Evolutionary conservation across 2,329 filamentous ascomycete species (phyloP).

Genomic region (Pseudocercospora fuligena): DNA sequence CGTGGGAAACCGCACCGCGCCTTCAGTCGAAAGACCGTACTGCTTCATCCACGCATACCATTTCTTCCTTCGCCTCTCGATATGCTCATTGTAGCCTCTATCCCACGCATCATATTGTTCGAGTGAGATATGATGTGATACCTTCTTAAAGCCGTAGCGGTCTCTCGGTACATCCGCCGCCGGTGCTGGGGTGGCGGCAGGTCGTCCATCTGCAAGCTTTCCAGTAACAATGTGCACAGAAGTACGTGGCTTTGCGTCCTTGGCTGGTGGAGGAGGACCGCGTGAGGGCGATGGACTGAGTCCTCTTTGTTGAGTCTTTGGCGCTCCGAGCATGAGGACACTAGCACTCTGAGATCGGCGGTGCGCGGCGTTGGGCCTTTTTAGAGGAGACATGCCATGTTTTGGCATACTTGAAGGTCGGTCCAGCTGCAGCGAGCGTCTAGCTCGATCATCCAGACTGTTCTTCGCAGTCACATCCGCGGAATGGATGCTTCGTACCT

Average conservation of each 20-base stretch:
- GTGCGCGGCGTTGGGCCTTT: conserved; percentile 31
- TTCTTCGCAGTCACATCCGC: conserved; percentile 22
- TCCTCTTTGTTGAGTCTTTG: conserved; percentile 17
- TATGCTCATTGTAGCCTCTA: conserved; percentile 72
- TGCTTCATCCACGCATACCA: conserved; percentile 81
- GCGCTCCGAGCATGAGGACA: conserved; percentile 32
- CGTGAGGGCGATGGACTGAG: conserved; percentile 17
- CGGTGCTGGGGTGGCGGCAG: conserved; percentile 8
- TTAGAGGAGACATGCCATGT: conserved; percentile 15
- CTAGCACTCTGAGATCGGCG: conserved; percentile 41
- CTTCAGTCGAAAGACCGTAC: conserved; percentile 68
- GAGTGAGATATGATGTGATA: conserved; percentile 75
- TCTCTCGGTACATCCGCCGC: conserved; percentile 60
- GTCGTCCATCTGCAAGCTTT: conserved; percentile 15
- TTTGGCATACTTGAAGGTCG: conserved; percentile 29
- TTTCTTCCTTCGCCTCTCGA: conserved; percentile 76
- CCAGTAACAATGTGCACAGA: conserved; percentile 27
- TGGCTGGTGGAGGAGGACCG: conserved; percentile 12
- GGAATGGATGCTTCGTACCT: conserved; percentile 30
- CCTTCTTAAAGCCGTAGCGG: conserved; percentile 90
- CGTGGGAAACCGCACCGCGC: conserved; percentile 78
- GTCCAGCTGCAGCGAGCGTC: conserved; percentile 29
- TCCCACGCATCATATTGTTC: conserved; percentile 86
- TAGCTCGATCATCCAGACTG: conserved; percentile 28
- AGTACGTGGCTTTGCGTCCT: conserved; percentile 16